Evolutionary conservation across 2,329 filamentous ascomycete genomes (phyloP).

Genomic region (Tolypocladium ophioglossoides): DNA sequence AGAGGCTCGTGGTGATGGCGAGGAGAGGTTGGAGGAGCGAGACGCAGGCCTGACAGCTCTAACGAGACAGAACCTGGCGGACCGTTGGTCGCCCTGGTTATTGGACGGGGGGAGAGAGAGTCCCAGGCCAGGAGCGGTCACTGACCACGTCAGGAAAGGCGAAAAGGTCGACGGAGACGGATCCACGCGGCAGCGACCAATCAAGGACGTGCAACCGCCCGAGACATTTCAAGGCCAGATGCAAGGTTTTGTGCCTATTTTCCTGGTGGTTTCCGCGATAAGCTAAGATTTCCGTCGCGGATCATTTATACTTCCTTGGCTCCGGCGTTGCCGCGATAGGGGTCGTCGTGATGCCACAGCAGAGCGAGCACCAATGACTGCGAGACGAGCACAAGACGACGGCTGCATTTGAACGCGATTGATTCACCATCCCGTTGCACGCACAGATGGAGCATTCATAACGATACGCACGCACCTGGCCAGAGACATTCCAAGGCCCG

Average conservation of each 20-base stretch:
- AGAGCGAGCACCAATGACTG: background rate
- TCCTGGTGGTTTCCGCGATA: too few species aligned
- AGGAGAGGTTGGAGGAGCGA: background rate
- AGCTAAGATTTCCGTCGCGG: too few species aligned
- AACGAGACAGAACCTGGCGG: background rate
- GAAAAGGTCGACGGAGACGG: background rate
- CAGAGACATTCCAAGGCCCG: background rate
- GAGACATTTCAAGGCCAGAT: background rate
- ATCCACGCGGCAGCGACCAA: background rate
- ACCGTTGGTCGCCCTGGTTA: background rate
- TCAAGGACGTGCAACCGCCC: background rate
- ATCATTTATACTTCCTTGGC: background rate
- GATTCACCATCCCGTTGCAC: background rate
- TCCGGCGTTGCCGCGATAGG: background rate
- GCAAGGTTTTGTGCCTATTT: background rate
- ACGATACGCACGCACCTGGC: background rate
- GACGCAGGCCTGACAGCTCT: background rate
- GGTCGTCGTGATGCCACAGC: background rate
- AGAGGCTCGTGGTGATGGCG: background rate
- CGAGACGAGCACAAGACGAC: background rate
- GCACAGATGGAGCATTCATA: background rate
- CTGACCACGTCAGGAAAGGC: background rate
- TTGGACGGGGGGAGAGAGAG: background rate
- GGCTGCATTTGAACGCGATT: background rate
- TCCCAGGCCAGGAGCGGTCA: background rate